Percentiles rank a stretch among this genome's conserved stretches.
Evolutionary conservation across 2,329 filamentous ascomycete species (phyloP).

Genomic region (Fusarium fujikuroi): DNA sequence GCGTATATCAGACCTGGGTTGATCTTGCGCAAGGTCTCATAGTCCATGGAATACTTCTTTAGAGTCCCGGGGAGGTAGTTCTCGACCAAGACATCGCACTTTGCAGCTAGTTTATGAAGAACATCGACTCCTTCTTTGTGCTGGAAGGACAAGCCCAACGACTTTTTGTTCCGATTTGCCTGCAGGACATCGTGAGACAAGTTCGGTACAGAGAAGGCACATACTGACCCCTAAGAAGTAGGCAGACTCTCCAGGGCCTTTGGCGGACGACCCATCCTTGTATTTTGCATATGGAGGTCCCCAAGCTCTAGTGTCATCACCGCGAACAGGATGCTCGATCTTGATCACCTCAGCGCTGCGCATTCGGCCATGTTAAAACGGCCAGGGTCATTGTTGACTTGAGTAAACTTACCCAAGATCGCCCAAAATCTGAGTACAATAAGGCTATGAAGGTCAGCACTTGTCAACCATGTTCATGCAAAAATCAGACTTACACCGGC

Average conservation of each 20-base stretch:
- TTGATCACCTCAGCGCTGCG: slow-evolving; percentile 94
- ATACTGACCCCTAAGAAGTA: slow-evolving; percentile 87
- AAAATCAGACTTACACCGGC: slow-evolving; percentile 77
- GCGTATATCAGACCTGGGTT: slow-evolving; percentile 93
- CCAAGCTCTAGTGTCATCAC: slow-evolving; percentile 96
- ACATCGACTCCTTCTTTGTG: slow-evolving; percentile 85
- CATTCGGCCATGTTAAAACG: slow-evolving; percentile 22
- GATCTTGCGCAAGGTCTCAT: slow-evolving; percentile 79
- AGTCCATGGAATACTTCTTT: slow-evolving; percentile 93
- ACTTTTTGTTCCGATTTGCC: slow-evolving; percentile 98
- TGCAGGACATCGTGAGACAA: slow-evolving; percentile 51
- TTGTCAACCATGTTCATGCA: background rate
- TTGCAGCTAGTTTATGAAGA: slow-evolving; percentile 82
- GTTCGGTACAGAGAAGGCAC: background rate
- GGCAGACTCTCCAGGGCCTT: slow-evolving; percentile 88
- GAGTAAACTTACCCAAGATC: slow-evolving; percentile 81
- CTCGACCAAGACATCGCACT: slow-evolving; percentile 93
- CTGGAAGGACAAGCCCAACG: slow-evolving; percentile 89
- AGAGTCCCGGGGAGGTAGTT: slow-evolving; percentile 94
- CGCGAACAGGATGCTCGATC: slow-evolving; percentile 89
- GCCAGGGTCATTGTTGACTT: slow-evolving; percentile 1
- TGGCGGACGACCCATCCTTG: slow-evolving; percentile 63
- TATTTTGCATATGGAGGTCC: slow-evolving; percentile 93
- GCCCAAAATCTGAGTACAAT: slow-evolving; percentile 95
- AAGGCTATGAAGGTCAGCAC: slow-evolving; percentile 70